phyloP scores from a whole-genome alignment of 1,284 basidiomycete genomes.

The Leccinum fallax region DNA sequence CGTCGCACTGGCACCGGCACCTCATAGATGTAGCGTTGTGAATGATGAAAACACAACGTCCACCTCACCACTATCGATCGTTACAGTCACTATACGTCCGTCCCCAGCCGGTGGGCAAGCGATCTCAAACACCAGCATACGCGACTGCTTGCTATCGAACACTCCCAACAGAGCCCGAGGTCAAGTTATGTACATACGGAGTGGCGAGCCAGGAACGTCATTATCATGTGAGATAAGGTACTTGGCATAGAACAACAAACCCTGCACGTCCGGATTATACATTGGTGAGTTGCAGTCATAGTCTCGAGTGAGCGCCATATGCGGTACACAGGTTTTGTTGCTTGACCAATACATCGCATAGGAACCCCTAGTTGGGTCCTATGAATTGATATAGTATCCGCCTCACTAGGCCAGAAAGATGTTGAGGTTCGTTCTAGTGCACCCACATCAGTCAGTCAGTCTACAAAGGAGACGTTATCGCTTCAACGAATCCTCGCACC shows the following conservation, averaged over 20 bases:
- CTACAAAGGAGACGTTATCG: not conserved
- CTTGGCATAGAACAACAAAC: not conserved
- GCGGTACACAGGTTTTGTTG: not conserved
- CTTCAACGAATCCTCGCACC: slow-evolving; percentile 31
- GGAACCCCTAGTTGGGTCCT: slow-evolving; percentile 68
- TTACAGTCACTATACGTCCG: not conserved
- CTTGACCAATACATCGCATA: not conserved
- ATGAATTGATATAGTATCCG: slow-evolving; percentile 91
- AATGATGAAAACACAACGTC: not conserved
- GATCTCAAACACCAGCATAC: not conserved
- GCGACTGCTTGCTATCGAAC: not conserved
- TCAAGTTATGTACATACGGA: not conserved
- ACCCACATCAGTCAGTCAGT: slow-evolving; percentile 20
- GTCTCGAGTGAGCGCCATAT: not conserved
- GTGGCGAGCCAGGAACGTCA: not conserved
- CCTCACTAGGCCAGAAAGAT: slow-evolving; percentile 86
- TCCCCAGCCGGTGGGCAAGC: not conserved
- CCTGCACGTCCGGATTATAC: not conserved
- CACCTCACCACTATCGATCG: not conserved
- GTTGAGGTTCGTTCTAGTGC: slow-evolving; percentile 81
- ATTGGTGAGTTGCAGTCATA: not conserved
- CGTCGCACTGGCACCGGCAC: not conserved
- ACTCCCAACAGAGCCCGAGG: not conserved
- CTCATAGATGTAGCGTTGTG: not conserved
- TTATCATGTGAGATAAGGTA: not conserved